phyloP scores from a whole-genome alignment of 2,329 filamentous ascomycete genomes.

The Zymoseptoria pseudotritici region DNA sequence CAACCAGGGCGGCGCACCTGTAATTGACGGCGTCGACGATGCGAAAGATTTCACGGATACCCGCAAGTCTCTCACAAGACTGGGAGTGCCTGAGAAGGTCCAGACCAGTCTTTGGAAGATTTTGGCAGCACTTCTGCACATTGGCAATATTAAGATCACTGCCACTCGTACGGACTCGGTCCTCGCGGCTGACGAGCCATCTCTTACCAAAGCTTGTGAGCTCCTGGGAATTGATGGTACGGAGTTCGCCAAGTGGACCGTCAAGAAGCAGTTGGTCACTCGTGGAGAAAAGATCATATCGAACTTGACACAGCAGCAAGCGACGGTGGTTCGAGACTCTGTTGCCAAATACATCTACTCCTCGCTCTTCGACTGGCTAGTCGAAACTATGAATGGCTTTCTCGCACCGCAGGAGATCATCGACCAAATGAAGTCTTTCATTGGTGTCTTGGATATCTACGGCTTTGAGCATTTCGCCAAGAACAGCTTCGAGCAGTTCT shows the following conservation, averaged over 20 bases:
- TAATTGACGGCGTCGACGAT: constrained; percentile 91
- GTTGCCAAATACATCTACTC: constrained; percentile 99
- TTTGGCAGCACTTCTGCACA: constrained; percentile 81
- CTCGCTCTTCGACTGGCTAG: constrained; percentile 95
- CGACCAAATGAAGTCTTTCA: constrained; percentile 76
- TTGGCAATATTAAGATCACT: constrained; percentile 94
- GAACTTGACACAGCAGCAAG: constrained; percentile 88
- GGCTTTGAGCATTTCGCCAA: constrained; percentile 99
- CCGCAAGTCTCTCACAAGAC: constrained; percentile 74
- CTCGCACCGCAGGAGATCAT: constrained; percentile 84
- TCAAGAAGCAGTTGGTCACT: constrained; percentile 97
- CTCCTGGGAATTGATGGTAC: constrained; percentile 80
- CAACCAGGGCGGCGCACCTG: constrained; percentile 86
- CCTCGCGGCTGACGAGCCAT: constrained; percentile 70
- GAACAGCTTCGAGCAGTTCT: constrained; percentile 99
- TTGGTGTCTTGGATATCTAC: constrained; percentile 98
- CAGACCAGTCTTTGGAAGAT: constrained; percentile 85
- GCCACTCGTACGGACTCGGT: constrained; percentile 83
- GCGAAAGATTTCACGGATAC: constrained; percentile 89
- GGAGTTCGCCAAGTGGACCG: constrained; percentile 94
- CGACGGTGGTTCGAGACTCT: constrained; percentile 88
- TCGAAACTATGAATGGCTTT: constrained; percentile 91
- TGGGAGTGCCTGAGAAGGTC: constrained; percentile 67
- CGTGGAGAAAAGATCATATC: constrained; percentile 96
- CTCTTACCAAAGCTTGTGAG: constrained; percentile 69